Evolutionary conservation across 768 basidiomycete species (phyloP).

Genomic region (Clathrus columnatus): DNA sequence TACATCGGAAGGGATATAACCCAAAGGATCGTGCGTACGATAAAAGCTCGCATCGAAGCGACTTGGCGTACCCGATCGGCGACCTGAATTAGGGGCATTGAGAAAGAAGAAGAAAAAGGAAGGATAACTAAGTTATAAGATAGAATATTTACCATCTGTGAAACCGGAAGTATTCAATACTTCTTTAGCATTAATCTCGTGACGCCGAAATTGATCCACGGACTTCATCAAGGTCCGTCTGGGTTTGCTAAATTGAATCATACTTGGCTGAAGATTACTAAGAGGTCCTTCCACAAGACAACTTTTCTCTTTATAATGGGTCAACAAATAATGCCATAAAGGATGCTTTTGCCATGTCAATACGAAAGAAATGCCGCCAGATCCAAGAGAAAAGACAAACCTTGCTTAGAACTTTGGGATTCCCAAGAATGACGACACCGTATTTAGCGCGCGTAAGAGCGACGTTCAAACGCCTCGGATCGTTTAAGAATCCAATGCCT

Average conservation of each 20-base stretch:
- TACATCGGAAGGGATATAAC: slow-evolving; percentile 91
- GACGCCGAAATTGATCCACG: slow-evolving; percentile 88
- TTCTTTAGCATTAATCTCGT: slow-evolving; percentile 87
- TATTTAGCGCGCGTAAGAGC: slow-evolving; percentile 97
- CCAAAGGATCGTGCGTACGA: slow-evolving; percentile 86
- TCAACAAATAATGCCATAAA: slow-evolving; percentile 95
- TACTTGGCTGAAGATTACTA: slow-evolving; percentile 91
- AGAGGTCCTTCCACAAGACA: slow-evolving; percentile 94
- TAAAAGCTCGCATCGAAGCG: slow-evolving; percentile 96
- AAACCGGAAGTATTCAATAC: slow-evolving; percentile 38
- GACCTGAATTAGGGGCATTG: slow-evolving; percentile 26
- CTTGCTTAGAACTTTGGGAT: slow-evolving; percentile 98
- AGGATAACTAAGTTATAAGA: too few relatives aligned
- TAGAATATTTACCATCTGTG: slow-evolving; percentile 44
- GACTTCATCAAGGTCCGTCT: slow-evolving; percentile 80
- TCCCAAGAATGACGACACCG: slow-evolving; percentile 98
- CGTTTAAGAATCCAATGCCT: slow-evolving; percentile 98
- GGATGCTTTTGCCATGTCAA: slow-evolving; percentile 60
- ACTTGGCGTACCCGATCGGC: slow-evolving; percentile 82
- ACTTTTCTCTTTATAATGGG: slow-evolving; percentile 95
- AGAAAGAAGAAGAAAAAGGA: slow-evolving; percentile 6
- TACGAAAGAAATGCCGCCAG: slow-evolving; percentile 1
- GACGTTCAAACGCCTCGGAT: slow-evolving; percentile 92
- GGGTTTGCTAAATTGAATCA: slow-evolving; percentile 99
- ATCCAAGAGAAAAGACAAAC: slow-evolving; percentile 32